Evolutionary conservation across 2,329 filamentous ascomycete genomes (phyloP).

Genomic region (Colletotrichum spinosum): DNA sequence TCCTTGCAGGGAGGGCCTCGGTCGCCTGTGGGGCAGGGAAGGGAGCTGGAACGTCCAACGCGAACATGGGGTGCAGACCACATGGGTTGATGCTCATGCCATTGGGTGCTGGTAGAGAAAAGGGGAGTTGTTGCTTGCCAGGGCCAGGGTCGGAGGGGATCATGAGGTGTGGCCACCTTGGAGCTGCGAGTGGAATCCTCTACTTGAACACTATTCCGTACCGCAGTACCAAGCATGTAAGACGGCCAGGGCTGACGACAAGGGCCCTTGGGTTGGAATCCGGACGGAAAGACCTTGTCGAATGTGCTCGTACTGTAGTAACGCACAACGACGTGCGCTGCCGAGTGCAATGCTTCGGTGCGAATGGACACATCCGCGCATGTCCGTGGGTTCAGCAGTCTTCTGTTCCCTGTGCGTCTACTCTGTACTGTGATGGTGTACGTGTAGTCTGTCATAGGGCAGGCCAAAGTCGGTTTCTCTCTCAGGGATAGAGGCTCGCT

Average conservation of each 20-base stretch:
- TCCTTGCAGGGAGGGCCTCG: constrained; percentile 37
- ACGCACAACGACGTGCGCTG: background rate
- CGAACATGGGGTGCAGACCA: constrained; percentile 39
- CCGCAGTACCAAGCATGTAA: background rate
- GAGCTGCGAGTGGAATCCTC: constrained; percentile 4
- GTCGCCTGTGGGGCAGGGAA: constrained; percentile 37
- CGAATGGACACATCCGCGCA: constrained; percentile 23
- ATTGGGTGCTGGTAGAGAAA: constrained; percentile 34
- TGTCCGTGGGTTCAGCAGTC: constrained; percentile 20
- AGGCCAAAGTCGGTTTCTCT: constrained; percentile 15
- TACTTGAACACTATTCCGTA: no score
- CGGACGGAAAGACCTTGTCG: background rate
- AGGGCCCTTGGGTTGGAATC: constrained; percentile 6
- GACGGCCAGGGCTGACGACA: constrained; percentile 27
- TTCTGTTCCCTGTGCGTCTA: no score
- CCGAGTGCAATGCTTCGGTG: constrained; percentile 5
- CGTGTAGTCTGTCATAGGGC: no score
- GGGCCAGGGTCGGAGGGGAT: constrained; percentile 3
- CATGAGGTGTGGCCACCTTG: constrained; percentile 23
- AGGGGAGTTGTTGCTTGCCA: constrained; percentile 18
- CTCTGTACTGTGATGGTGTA: no score
- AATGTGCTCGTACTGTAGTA: background rate
- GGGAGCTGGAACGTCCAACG: constrained; percentile 38
- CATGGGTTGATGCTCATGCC: constrained; percentile 37
- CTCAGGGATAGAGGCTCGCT: constrained; percentile 18